Base-by-base conservation (phyloP, 2,329 filamentous ascomycete species). In the Penicillium sp. region DNA sequence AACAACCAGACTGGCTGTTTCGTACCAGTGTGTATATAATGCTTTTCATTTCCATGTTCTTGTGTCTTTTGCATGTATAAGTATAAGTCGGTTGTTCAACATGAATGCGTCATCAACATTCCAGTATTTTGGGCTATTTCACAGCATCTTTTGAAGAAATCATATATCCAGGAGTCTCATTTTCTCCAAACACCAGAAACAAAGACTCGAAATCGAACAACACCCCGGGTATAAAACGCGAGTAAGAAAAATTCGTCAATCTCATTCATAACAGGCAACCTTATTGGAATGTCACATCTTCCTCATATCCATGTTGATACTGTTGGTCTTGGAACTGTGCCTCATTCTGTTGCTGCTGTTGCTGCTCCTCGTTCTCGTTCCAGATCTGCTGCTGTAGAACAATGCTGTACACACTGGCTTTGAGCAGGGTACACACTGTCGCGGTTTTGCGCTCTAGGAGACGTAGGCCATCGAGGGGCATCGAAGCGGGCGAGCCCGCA, bases 321-420 rank as follows among this genome's bases (percentile, higher is more conserved):
- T 58, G 61, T 50, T 60, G 55, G 40, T 63, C 61, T 47, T 57
- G 56, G 18, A 57, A 58, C 43, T 57, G 54, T 42, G 63, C 62
- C 56, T 68, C 62, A 39, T 42, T 43, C 29, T 65, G 55, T 22
- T 66, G 60, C 54, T 71, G 56, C 43, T 69, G 65, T 48, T 70
- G 68, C 31, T 71, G 64, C 48, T 65, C 67, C 54, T 72, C 70
- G 60, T 68, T 69, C 64, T 74, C 88, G 75, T 87, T 89, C 59
- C 88, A 87, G 67, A 96, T 91, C 82, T 97, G 90, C 82, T 97
- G 93, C 82, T 99, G 93, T 78, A 99, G 75, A 57, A 99, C 92
- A 78, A 99, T 99, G 71, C 90, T 96, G 78, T 99, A 99, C 60
- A 99, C 94, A 74, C 93, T 97, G 16, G 94, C 93, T 79, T 99